Evolutionary conservation across 306 rosid genomes (phyloP).

Genomic region (Lotus japonicus): DNA sequence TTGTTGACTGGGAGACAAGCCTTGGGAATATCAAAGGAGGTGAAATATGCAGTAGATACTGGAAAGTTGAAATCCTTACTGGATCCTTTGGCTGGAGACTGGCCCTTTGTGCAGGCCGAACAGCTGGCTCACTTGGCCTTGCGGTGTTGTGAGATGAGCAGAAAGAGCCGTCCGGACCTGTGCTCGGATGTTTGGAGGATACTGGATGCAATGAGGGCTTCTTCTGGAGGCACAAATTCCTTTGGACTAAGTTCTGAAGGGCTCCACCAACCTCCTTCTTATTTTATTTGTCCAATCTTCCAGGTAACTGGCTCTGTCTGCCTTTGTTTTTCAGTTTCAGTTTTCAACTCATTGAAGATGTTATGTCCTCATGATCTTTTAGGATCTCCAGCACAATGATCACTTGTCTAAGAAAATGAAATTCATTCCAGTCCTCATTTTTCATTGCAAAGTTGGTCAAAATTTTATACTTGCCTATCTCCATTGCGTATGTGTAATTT

Average conservation of each 20-base stretch:
- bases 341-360: neutral
- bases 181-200: constrained; percentile 71
- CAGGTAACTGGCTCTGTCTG: constrained; percentile 47
- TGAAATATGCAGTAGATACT: constrained; percentile 54
- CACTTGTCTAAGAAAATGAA: neutral
- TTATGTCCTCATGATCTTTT: neutral
- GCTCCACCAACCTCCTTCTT: constrained; percentile 65
- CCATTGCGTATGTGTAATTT: too few relatives aligned
- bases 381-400: neutral
- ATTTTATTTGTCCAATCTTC: constrained; percentile 81
- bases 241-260: constrained; percentile 52
- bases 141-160: constrained; percentile 70
- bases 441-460: neutral
- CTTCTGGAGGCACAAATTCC: constrained; percentile 50
- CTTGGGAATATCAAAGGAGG: constrained; percentile 62
- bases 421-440: neutral
- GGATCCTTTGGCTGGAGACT: constrained; percentile 96
- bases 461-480: neutral
- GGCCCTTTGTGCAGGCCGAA: constrained; percentile 92
- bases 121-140: constrained; percentile 72
- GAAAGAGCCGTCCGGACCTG: constrained; percentile 69
- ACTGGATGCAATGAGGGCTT: constrained; percentile 75
- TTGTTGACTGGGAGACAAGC: constrained; percentile 79
- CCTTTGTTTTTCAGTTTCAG: neutral
- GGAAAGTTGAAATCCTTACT: constrained; percentile 57